These are phyloP conservation scores for Collybia nuda DNA, from an alignment of 768 basidiomycete genomes.

Conservation along the genomic window DNA sequence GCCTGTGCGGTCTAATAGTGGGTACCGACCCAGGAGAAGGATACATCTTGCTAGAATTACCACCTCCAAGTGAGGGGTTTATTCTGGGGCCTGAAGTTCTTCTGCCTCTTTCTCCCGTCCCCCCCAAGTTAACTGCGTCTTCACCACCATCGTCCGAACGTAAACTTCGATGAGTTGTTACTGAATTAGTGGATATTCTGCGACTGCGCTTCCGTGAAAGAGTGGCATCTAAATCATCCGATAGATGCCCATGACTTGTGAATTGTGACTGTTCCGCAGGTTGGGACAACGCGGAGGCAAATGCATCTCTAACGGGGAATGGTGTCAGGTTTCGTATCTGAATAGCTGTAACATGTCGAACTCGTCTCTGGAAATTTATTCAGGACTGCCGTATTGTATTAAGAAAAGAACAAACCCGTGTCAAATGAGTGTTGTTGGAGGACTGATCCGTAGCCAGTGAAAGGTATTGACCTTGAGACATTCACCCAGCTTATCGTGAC, in stretches of 20 bases:
- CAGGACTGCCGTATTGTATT: not conserved
- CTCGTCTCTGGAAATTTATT: constrained; percentile 48
- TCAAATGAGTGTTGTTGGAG: constrained; percentile 1
- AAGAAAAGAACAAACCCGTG: constrained; percentile 12
- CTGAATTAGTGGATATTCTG: constrained; percentile 60
- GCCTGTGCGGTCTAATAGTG: constrained; percentile 36
- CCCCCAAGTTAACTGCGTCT: constrained; percentile 20
- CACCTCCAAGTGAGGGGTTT: constrained; percentile 30
- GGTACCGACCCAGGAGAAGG: constrained; percentile 26
- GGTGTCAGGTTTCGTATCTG: constrained; percentile 84
- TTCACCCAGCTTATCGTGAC: too few relatives aligned
- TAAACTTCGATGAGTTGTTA: constrained; percentile 43
- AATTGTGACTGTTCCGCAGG: constrained; percentile 65
- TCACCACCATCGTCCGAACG: constrained; percentile 45
- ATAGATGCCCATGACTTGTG: constrained; percentile 51
- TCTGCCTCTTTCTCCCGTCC: constrained; percentile 34
- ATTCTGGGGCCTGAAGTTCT: constrained; percentile 46
- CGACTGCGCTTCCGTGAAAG: constrained; percentile 58
- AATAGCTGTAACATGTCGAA: constrained; percentile 71
- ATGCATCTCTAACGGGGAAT: constrained; percentile 76
- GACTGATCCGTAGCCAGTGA: not conserved
- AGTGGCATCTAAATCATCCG: constrained; percentile 72
- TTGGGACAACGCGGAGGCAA: constrained; percentile 72
- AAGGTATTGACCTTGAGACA: not conserved
- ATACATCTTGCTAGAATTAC: constrained; percentile 7